These are phyloP conservation scores for Ascocoryne sarcoides DNA, from an alignment of 2,329 filamentous ascomycete genomes.

Conservation along the genomic window DNA sequence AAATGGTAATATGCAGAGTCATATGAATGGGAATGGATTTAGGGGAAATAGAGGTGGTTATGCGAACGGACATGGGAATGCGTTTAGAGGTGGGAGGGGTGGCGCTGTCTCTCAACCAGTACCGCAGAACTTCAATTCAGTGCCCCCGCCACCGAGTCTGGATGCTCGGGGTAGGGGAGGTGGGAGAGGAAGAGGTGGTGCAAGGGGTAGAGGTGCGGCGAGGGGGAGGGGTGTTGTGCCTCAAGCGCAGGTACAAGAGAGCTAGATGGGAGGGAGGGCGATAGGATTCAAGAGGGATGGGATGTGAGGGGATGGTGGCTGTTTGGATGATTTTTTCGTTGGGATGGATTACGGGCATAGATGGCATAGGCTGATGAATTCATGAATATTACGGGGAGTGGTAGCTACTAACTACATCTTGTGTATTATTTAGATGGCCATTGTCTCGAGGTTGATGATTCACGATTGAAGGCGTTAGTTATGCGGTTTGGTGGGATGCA, in stretches of 20 bases:
- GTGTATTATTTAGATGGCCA: too few species aligned
- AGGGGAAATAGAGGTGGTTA: slow-evolving; percentile 14
- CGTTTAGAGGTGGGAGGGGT: slow-evolving; percentile 18
- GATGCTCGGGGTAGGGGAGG: slow-evolving; percentile 34
- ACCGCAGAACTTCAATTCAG: slow-evolving; percentile 40
- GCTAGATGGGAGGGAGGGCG: too few species aligned
- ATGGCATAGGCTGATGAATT: too few species aligned
- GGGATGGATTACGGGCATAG: too few species aligned
- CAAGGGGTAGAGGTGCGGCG: slow-evolving; percentile 7
- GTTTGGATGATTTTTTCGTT: too few species aligned
- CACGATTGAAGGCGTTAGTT: too few species aligned
- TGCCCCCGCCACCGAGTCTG: slow-evolving; percentile 52
- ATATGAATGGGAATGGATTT: slow-evolving; percentile 12
- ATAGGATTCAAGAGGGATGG: too few species aligned
- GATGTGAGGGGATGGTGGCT: too few species aligned
- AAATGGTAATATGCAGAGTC: slow-evolving; percentile 6
- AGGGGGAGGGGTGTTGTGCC: slow-evolving; percentile 19
- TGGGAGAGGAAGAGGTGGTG: slow-evolving; percentile 16
- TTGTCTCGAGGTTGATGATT: too few species aligned
- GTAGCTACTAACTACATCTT: too few species aligned
- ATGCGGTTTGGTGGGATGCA: too few species aligned
- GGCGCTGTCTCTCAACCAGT: slow-evolving; percentile 5
- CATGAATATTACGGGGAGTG: too few species aligned
- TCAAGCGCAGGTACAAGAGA: slow-evolving; percentile 3
- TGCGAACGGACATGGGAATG: slow-evolving; percentile 7